phyloP scores from a whole-genome alignment of 2,329 filamentous ascomycete genomes.

The Didymella exigua region DNA sequence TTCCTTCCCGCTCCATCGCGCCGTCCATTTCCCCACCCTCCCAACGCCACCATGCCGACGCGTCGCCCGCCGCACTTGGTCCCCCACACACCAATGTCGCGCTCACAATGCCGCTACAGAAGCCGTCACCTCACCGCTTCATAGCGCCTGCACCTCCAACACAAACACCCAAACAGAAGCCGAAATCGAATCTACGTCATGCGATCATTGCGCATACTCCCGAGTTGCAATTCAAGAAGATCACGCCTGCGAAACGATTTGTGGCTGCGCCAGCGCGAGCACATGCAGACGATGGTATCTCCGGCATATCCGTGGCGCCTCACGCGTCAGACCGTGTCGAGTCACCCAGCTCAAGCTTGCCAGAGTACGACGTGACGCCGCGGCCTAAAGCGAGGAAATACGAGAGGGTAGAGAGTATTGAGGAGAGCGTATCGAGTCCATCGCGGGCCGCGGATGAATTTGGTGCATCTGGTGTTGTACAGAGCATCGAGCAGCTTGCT shows the following conservation, averaged over 20 bases:
- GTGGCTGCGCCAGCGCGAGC: conserved; percentile 29
- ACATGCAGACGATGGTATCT: too few relatives aligned
- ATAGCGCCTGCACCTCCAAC: neutral
- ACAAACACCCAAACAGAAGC: conserved; percentile 2
- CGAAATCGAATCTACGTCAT: conserved; percentile 1
- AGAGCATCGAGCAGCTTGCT: conserved; percentile 25
- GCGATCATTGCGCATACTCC: neutral
- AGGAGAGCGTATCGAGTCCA: conserved; percentile 30
- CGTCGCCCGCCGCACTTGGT: neutral
- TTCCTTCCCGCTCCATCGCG: neutral
- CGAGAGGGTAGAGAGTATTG: conserved; percentile 44
- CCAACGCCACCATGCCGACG: neutral
- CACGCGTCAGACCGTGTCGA: conserved; percentile 1
- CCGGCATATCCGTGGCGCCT: too few relatives aligned
- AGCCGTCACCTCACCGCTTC: conserved; percentile 18
- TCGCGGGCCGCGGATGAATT: conserved; percentile 13
- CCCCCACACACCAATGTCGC: conserved; percentile 3
- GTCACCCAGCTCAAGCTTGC: neutral
- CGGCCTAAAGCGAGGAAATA: conserved; percentile 9
- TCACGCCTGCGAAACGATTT: conserved; percentile 44
- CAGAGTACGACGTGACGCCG: neutral
- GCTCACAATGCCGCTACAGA: conserved; percentile 7
- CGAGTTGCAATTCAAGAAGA: conserved; percentile 18
- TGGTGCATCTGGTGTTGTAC: too few relatives aligned
- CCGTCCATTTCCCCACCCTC: neutral